A percentile compares a stretch with the other conserved stretches of the same genome.
phyloP scores from a whole-genome alignment of 257 asterid species.

The Eustoma russellianum region DNA sequence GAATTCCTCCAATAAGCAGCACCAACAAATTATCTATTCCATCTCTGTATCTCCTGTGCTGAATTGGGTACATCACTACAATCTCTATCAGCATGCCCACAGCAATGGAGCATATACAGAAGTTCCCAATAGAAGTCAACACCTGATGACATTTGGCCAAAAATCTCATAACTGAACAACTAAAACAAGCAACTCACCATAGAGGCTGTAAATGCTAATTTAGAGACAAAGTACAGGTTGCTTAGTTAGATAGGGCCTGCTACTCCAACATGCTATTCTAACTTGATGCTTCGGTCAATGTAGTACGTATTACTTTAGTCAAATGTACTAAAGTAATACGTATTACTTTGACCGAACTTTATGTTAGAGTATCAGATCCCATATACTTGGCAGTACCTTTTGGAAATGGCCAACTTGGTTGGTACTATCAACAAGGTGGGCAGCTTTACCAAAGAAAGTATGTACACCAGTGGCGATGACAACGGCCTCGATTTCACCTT shows the following conservation, averaged over 20 bases:
- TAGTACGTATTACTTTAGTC: too few species aligned
- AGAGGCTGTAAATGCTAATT: too few species aligned
- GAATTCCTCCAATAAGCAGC: neutral
- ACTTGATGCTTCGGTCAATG: too few species aligned
- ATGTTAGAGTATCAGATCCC: too few species aligned
- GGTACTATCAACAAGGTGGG: constrained; percentile 94
- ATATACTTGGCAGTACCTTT: too few species aligned
- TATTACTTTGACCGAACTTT: too few species aligned
- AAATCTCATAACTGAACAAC: too few species aligned
- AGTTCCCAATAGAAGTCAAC: constrained; percentile 80
- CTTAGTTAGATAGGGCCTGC: too few species aligned
- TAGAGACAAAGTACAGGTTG: too few species aligned
- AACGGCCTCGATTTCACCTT: constrained; percentile 84
- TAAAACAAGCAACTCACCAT: too few species aligned
- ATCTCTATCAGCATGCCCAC: constrained; percentile 75
- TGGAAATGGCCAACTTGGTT: constrained; percentile 93
- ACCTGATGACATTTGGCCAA: constrained; percentile 26
- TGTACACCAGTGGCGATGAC: constrained; percentile 92
- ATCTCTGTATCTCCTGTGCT: neutral
- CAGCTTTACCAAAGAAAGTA: constrained; percentile 94
- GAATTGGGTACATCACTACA: constrained; percentile 7
- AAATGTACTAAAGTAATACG: too few species aligned
- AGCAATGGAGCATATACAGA: constrained; percentile 80
- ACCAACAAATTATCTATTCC: neutral
- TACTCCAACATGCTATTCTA: too few species aligned